These are phyloP conservation scores for Maudiozyma serrabonitensis DNA, from an alignment of 805 yeast species.

Conservation along the genomic window DNA sequence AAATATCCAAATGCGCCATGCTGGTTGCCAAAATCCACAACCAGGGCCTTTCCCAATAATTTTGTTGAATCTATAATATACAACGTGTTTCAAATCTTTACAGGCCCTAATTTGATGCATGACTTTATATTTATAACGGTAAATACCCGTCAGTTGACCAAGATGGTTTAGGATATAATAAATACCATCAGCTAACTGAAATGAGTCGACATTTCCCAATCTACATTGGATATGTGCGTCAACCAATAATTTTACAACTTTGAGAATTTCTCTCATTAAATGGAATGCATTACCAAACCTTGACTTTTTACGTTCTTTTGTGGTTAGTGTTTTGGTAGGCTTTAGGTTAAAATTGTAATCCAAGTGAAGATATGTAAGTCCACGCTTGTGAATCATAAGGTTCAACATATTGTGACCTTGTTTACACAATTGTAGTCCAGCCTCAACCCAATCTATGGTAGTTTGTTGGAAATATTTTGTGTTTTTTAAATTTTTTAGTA, in stretches of 20 bases:
- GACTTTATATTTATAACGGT: conserved; percentile 91
- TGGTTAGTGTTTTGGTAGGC: conserved; percentile 91
- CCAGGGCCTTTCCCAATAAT: conserved; percentile 97
- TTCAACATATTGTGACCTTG: conserved; percentile 95
- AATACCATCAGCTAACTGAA: conserved; percentile 89
- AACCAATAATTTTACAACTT: conserved; percentile 75
- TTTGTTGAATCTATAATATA: conserved; percentile 73
- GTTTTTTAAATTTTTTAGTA: conserved; percentile 55
- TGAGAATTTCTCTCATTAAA: conserved; percentile 76
- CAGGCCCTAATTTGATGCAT: conserved; percentile 98
- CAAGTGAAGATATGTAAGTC: conserved; percentile 82
- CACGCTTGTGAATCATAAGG: conserved; percentile 78
- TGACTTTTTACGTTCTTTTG: conserved; percentile 92
- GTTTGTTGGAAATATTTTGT: conserved; percentile 91
- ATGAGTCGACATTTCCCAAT: conserved; percentile 84
- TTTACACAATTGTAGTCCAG: conserved; percentile 84
- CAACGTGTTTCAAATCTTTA: conserved; percentile 88
- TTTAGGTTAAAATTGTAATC: conserved; percentile 93
- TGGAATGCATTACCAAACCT: conserved; percentile 96
- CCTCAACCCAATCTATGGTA: conserved; percentile 95
- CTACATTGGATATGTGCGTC: conserved; percentile 91
- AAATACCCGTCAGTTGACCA: conserved; percentile 94
- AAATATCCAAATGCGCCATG: conserved; percentile 94
- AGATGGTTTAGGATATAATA: conserved; percentile 84
- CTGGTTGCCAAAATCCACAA: conserved; percentile 98